Evolutionary conservation across 805 yeast species (phyloP).

Genomic region (Millerozyma acaciae): DNA sequence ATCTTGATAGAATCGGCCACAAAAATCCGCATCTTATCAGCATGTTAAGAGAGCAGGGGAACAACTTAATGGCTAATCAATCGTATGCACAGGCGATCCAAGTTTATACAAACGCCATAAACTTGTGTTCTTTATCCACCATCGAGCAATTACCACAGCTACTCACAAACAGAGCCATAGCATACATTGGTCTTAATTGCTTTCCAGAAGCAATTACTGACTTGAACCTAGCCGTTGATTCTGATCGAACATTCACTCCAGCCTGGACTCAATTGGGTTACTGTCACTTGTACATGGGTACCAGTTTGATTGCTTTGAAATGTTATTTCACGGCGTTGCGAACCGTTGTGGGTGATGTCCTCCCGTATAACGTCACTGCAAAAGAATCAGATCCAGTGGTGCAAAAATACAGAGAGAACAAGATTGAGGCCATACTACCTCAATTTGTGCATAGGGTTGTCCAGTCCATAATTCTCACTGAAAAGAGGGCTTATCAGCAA

Average conservation of each 20-base stretch:
- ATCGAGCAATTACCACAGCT: slow-evolving; percentile 25
- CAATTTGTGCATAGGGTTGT: slow-evolving; percentile 35
- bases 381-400: slow-evolving; percentile 10
- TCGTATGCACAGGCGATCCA: slow-evolving; percentile 39
- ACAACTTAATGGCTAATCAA: slow-evolving; percentile 33
- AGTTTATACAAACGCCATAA: slow-evolving; percentile 34
- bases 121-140: slow-evolving; percentile 14
- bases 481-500: slow-evolving; percentile 37
- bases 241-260: slow-evolving; percentile 33
- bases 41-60: slow-evolving; percentile 36
- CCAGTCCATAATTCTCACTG: slow-evolving; percentile 32
- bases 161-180: slow-evolving; percentile 36
- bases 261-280: slow-evolving; percentile 45
- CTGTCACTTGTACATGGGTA: slow-evolving; percentile 40
- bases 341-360: slow-evolving; percentile 26
- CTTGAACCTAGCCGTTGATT: slow-evolving; percentile 26
- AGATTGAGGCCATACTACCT: slow-evolving; percentile 26
- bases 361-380: slow-evolving; percentile 20
- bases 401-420: slow-evolving; percentile 19
- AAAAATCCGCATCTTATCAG: slow-evolving; percentile 10
- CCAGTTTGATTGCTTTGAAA: slow-evolving; percentile 27
- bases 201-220: slow-evolving; percentile 37
- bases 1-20: not conserved
- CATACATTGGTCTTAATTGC: slow-evolving; percentile 39
- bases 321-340: slow-evolving; percentile 32